Base-by-base conservation (phyloP, 805 yeast genomes). In the Sungouiozyma intestinalis region DNA sequence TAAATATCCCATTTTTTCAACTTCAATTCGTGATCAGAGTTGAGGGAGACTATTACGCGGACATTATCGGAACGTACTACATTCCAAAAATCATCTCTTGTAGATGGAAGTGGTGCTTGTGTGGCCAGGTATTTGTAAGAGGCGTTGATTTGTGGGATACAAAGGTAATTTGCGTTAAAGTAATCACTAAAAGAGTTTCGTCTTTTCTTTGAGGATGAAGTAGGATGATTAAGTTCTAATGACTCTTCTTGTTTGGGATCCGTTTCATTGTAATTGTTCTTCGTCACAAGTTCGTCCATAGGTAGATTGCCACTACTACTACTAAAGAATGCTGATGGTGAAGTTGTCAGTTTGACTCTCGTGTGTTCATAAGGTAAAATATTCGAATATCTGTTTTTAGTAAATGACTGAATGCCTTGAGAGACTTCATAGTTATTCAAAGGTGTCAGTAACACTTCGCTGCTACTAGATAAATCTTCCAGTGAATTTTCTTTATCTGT, bases 61-160 rank as follows among this genome's bases (percentile, higher is more conserved):
- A 77, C 72, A 3, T 70, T 60, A 51, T 84, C 76, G 32, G 79
- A 74, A 45, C 77, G 68, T 0, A 85, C 74, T 58, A 86, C 84
- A 49, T 78, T 81, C 95, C 96, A 90, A 55, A 92, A 90, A 59
- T 90, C 96, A 29, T 81, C 83, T 35, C 81, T 71, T 0, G 97
- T 90, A 16, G 74, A 71, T 2, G 68, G 69, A 35, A 84, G 58
- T 2, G 98, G 98, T 1, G 96, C 98, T 57, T 90, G 96, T 1
- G 94, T 76, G 0, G 95, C 96, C 47, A 88, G 83, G 54, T 81
- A 83, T 33, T 68, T 55, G 57, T 50, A 63, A 43, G 56, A 54
- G 3, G 48, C 66, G 54, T 54, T 69, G 51, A 60, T 68, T 51
- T 54, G 70, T 54, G 50, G 68, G 44, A 64, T 52, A 24, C 48